Conservation (phyloP, 176 grass and related monocot genomes). For the Carex littledalei region DNA sequence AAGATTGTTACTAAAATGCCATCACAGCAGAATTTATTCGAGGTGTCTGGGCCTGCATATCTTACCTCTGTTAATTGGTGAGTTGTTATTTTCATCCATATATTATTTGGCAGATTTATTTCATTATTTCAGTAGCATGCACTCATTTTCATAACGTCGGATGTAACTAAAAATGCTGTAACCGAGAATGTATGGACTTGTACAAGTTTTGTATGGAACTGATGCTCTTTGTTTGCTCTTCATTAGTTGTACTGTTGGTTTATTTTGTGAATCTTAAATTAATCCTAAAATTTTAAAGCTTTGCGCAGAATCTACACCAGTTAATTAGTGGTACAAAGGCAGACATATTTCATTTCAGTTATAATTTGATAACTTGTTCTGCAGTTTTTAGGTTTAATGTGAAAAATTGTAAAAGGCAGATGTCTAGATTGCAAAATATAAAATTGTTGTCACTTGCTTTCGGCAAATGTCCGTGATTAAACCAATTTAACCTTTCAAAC, state of each 20-base stretch:
- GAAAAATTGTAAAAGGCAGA: too few relatives aligned
- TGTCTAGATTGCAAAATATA: too few relatives aligned
- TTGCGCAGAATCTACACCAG: too few relatives aligned
- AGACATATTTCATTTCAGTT: too few relatives aligned
- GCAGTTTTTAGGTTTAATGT: too few relatives aligned
- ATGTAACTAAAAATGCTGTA: neutral
- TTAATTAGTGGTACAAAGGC: too few relatives aligned
- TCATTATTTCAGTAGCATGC: neutral
- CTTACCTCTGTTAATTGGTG: slow-evolving; percentile 56
- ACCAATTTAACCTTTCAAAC: neutral
- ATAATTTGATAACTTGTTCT: too few relatives aligned
- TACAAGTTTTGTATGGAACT: neutral
- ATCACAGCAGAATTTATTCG: slow-evolving; percentile 47
- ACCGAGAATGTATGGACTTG: neutral
- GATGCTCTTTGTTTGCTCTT: neutral
- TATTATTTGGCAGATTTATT: neutral
- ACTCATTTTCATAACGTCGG: neutral
- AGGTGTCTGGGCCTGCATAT: slow-evolving; percentile 45
- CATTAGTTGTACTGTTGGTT: neutral
- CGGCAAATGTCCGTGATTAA: neutral
- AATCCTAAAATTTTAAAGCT: too few relatives aligned
- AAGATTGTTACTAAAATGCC: slow-evolving; percentile 19
- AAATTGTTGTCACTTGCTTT: neutral
- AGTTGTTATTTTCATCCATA: neutral
- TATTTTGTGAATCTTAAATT: too few relatives aligned